Evolutionary conservation across 306 rosid species (phyloP).

Genomic region (Senna tora): DNA sequence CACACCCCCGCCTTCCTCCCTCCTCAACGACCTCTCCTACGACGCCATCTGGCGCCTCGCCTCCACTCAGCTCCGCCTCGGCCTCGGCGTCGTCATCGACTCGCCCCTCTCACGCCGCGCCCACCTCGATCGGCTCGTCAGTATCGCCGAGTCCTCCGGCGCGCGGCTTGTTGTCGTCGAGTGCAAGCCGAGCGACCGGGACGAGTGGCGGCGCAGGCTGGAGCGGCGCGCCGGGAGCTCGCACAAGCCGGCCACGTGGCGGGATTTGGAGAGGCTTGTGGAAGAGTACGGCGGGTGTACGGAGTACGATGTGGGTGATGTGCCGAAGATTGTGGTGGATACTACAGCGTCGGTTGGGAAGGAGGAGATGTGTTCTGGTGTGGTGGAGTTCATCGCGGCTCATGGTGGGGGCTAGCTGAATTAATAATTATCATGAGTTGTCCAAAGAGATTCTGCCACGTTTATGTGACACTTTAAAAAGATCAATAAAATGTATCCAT

Average conservation of each 20-base stretch:
- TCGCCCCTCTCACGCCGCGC: slow-evolving; percentile 68
- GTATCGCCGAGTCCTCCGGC: slow-evolving; percentile 15
- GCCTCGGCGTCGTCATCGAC: slow-evolving; percentile 69
- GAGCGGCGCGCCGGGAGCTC: slow-evolving; percentile 49
- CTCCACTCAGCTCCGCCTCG: slow-evolving; percentile 60
- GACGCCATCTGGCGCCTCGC: slow-evolving; percentile 49
- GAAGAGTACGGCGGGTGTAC: slow-evolving; percentile 66
- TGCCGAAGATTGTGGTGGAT: slow-evolving; percentile 59
- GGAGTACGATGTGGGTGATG: slow-evolving; percentile 60
- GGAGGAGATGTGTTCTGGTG: slow-evolving; percentile 51
- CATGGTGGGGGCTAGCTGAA: not conserved
- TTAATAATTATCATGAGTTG: not conserved
- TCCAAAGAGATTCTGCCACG: slow-evolving; percentile 17
- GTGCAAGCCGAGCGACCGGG: slow-evolving; percentile 52
- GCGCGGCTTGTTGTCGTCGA: slow-evolving; percentile 53
- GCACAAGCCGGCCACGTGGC: slow-evolving; percentile 77
- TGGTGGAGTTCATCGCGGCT: slow-evolving; percentile 48
- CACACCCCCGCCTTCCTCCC: slow-evolving; percentile 37
- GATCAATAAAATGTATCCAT: no score
- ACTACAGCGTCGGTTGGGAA: slow-evolving; percentile 46
- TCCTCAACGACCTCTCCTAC: slow-evolving; percentile 77
- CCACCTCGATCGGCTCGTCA: slow-evolving; percentile 59
- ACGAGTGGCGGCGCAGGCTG: slow-evolving; percentile 59
- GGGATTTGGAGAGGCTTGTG: slow-evolving; percentile 57
- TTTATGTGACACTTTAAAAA: no score